Conservation (phyloP, 495 filamentous ascomycete species). For the Talaromyces borbonicus region DNA sequence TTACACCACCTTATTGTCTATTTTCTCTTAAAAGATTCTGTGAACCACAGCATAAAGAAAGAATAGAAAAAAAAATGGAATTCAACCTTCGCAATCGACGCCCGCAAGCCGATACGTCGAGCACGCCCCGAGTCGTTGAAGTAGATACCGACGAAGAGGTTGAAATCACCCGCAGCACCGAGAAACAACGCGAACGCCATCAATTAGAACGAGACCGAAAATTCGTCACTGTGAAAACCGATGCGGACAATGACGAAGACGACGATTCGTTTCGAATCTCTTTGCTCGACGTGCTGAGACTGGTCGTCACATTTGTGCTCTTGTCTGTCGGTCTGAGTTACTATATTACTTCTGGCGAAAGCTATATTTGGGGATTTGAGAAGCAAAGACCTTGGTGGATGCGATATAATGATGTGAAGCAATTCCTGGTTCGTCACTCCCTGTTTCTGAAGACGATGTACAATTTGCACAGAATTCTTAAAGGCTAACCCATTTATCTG, state of each 20-base stretch:
- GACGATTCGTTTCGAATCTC: constrained; percentile 30
- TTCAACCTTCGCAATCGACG: constrained; percentile 7
- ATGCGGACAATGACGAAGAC: constrained; percentile 5
- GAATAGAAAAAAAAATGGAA: neutral
- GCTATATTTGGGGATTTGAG: constrained; percentile 52
- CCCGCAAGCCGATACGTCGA: neutral
- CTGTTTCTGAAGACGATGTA: no score
- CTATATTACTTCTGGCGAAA: constrained; percentile 63
- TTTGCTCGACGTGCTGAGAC: constrained; percentile 64
- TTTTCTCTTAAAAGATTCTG: no score
- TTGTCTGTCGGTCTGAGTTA: constrained; percentile 66
- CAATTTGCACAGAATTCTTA: no score
- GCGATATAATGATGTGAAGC: constrained; percentile 48
- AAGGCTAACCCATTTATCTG: no score
- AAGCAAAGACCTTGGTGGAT: constrained; percentile 53
- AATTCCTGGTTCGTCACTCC: constrained; percentile 43
- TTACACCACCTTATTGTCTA: no score
- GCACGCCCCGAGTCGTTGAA: constrained; percentile 5
- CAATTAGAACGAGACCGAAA: neutral
- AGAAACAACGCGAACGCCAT: constrained; percentile 4
- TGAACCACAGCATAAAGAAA: neutral
- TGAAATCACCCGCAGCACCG: constrained; percentile 9
- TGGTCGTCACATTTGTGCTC: constrained; percentile 58
- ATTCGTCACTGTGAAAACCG: neutral
- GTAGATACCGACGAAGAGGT: constrained; percentile 11